A percentile compares a stretch with the other conserved stretches of the same genome.
These are phyloP conservation scores for Exophiala bonariae DNA, from an alignment of 2,329 filamentous ascomycete genomes.

Conservation along the genomic window DNA sequence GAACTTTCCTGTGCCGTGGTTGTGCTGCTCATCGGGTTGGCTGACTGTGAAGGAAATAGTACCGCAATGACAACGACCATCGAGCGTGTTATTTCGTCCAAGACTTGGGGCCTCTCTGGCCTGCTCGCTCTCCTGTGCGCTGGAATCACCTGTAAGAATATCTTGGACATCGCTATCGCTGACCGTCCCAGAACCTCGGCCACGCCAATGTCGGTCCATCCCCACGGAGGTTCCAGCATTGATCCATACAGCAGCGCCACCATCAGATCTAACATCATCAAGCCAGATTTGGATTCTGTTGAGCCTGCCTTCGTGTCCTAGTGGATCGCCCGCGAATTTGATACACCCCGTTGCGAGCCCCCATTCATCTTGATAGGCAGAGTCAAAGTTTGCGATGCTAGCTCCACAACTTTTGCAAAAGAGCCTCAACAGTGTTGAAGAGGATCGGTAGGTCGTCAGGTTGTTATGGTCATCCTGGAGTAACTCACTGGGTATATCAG, in stretches of 20 bases:
- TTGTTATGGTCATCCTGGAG: slow-evolving; percentile 12
- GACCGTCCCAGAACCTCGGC: slow-evolving; percentile 15
- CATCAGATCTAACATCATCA: slow-evolving; percentile 22
- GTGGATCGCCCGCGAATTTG: not conserved
- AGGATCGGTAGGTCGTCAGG: not conserved
- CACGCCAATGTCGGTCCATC: slow-evolving; percentile 18
- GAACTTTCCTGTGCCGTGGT: slow-evolving; percentile 10
- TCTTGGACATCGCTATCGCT: slow-evolving; percentile 9
- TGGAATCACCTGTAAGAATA: not conserved
- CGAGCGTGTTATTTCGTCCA: slow-evolving; percentile 1
- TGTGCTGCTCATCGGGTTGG: slow-evolving; percentile 3
- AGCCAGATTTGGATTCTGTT: slow-evolving; percentile 23
- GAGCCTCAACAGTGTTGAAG: not conserved
- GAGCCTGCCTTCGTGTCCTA: slow-evolving; percentile 12
- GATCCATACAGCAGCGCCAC: slow-evolving; percentile 23
- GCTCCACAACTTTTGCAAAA: not conserved
- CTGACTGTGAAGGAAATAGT: slow-evolving; percentile 10
- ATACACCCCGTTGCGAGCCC: slow-evolving; percentile 1
- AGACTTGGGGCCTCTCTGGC: too few relatives aligned
- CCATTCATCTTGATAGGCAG: not conserved
- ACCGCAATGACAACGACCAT: slow-evolving; percentile 15
- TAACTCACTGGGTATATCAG: slow-evolving; percentile 5
- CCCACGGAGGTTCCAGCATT: slow-evolving; percentile 14
- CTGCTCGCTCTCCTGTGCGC: too few relatives aligned
- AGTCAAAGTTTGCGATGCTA: not conserved